A percentile compares a stretch with the other conserved stretches of the same genome.
These are phyloP conservation scores for Russula sp. DNA, from an alignment of 768 basidiomycete species.

Conservation along the genomic window DNA sequence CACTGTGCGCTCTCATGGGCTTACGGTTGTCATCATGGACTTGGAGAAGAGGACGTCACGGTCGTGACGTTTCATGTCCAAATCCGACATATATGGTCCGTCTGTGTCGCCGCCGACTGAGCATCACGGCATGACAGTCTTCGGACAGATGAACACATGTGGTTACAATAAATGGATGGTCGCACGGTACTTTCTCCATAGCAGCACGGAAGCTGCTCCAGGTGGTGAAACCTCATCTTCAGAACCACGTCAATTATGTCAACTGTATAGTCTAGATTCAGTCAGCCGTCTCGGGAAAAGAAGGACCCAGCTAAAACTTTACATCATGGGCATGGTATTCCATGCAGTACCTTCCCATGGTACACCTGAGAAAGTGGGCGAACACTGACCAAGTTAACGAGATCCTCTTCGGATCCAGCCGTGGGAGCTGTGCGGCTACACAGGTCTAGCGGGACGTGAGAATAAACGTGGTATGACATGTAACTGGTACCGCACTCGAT, in stretches of 20 bases:
- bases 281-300: neutral
- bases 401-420: neutral
- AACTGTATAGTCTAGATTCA: conserved; percentile 4
- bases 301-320: neutral
- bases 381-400: neutral
- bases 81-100: conserved; percentile 1
- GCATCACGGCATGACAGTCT: conserved; percentile 13
- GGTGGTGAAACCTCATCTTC: conserved; percentile 5
- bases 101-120: conserved; percentile 1
- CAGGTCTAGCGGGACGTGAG: neutral
- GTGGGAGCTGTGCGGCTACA: neutral
- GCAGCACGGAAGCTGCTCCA: conserved; percentile 11
- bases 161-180: neutral
- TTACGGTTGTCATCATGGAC: conserved; percentile 11
- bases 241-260: conserved; percentile 12
- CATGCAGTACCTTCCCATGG: neutral
- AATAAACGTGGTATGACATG: neutral
- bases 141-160: conserved; percentile 8
- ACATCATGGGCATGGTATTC: neutral
- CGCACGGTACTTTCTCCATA: conserved; percentile 4
- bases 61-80: conserved; percentile 15
- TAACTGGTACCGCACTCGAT: neutral
- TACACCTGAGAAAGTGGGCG: neutral
- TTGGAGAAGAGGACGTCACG: neutral
- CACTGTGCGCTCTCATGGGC: conserved; percentile 9